These are phyloP conservation scores for Chytriomyces confervae DNA, from an alignment of 192 early-diverging fungal genomes.

Conservation along the genomic window DNA sequence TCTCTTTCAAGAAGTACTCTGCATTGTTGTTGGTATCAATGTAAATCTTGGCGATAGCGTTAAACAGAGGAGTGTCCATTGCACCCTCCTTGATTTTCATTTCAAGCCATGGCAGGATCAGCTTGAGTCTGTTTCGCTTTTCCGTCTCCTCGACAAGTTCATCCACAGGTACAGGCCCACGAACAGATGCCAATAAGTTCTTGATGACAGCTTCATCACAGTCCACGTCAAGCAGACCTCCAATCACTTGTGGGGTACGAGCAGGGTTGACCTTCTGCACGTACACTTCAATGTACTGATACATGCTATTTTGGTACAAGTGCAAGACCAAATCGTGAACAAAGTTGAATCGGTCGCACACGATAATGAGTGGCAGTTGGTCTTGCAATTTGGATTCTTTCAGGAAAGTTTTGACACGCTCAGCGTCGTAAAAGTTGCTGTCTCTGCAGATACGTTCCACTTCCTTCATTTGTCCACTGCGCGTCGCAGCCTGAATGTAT, in stretches of 20 bases:
- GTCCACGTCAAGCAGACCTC: constrained; percentile 96
- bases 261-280: constrained; percentile 98
- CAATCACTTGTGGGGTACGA: constrained; percentile 93
- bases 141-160: constrained; percentile 89
- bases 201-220: constrained; percentile 95
- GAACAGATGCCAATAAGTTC: constrained; percentile 84
- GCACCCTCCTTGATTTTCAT: constrained; percentile 84
- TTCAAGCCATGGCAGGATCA: constrained; percentile 94
- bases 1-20: constrained; percentile 91
- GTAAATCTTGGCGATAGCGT: constrained; percentile 98
- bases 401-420: constrained; percentile 98
- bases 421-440: constrained; percentile 94
- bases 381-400: constrained; percentile 97
- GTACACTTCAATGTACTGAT: constrained; percentile 98
- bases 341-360: constrained; percentile 97
- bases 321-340: constrained; percentile 97
- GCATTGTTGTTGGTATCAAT: constrained; percentile 99
- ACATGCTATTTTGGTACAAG: constrained; percentile 91
- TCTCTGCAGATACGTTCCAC: constrained; percentile 97
- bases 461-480: constrained; percentile 94
- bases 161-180: constrained; percentile 81
- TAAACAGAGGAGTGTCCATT: constrained; percentile 90
- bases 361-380: constrained; percentile 97
- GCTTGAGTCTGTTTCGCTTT: constrained; percentile 96
- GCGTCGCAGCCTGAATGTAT: constrained; percentile 96